These are phyloP conservation scores for Nicotiana attenuata DNA, from an alignment of 257 asterid species.

Conservation along the genomic window DNA sequence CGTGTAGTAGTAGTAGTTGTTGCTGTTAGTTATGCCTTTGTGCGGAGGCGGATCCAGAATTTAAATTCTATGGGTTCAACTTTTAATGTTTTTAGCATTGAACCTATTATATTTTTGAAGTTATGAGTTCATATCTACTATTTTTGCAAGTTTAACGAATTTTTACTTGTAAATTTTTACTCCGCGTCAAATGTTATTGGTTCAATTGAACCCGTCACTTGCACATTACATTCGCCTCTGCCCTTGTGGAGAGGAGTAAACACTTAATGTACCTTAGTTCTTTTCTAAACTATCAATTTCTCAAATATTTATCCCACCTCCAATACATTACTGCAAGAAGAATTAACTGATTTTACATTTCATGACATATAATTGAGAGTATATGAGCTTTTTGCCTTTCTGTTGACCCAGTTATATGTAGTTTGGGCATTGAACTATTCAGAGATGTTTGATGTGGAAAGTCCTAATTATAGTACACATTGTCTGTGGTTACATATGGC, in stretches of 20 bases:
- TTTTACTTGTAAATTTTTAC: no score
- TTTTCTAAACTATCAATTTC: not conserved
- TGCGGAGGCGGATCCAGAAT: no score
- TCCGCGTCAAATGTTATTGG: no score
- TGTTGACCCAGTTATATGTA: not conserved
- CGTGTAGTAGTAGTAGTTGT: not conserved
- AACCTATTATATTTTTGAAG: no score
- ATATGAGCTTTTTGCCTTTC: not conserved
- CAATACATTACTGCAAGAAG: not conserved
- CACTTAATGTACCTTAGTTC: not conserved
- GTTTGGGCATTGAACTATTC: constrained; percentile 3
- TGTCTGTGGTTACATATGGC: not conserved
- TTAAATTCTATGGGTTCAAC: no score
- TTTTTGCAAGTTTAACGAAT: no score
- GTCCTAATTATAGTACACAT: not conserved
- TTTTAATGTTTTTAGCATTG: no score
- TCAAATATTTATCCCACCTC: not conserved
- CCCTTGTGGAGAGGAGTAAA: not conserved
- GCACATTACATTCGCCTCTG: not conserved
- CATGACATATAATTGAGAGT: not conserved
- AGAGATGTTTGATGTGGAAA: not conserved
- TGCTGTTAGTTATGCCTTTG: not conserved
- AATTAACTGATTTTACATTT: not conserved
- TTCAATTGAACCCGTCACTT: no score
- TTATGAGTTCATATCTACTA: no score